Conservation (phyloP, 179 eudicot genomes). For the Dionaea muscipula region DNA sequence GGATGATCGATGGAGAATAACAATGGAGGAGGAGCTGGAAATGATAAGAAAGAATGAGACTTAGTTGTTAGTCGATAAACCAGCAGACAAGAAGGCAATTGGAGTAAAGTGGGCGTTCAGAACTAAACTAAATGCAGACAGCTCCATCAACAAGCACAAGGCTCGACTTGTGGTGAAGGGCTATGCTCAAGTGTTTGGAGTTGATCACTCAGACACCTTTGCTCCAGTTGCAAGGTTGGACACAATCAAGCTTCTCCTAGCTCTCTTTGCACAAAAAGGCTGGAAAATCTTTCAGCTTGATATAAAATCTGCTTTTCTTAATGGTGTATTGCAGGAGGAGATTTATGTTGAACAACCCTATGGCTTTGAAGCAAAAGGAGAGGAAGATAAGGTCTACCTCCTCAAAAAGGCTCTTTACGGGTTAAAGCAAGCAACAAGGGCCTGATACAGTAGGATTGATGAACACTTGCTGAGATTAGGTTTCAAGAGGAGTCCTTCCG, state of each 20-base stretch:
- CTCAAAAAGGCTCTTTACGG: conserved; percentile 1
- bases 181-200: neutral
- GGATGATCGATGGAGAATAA: neutral
- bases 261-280: neutral
- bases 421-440: no score
- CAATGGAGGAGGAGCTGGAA: neutral
- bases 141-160: neutral
- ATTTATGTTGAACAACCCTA: no score
- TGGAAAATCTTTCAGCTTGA: neutral
- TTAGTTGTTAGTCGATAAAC: neutral
- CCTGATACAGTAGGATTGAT: conserved; percentile 4
- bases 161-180: neutral
- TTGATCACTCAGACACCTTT: neutral
- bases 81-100: neutral
- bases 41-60: neutral
- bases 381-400: neutral
- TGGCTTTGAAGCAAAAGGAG: conserved; percentile 1
- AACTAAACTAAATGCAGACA: neutral
- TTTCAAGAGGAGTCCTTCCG: neutral
- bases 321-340: no score
- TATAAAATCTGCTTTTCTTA: neutral
- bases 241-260: neutral
- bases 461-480: neutral
- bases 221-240: neutral
- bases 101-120: neutral